Evolutionary conservation across 352 stramenopile genomes (phyloP), one percentile per base, ranked within the genome.

Genomic region (Bremia lactucae): DNA sequence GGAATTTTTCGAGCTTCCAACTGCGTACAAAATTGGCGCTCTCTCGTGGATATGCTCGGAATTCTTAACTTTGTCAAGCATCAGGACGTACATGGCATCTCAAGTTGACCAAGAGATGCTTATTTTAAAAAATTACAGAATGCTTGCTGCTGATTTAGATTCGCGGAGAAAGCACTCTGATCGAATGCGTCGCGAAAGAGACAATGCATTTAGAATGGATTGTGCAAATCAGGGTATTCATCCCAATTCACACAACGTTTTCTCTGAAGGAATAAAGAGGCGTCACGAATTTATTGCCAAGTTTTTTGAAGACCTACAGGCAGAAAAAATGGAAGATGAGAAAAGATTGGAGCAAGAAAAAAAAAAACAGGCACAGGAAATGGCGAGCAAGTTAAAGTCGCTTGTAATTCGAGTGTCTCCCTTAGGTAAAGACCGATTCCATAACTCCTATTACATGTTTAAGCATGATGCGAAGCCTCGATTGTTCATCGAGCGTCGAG

Each of bases 391-490:
- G 18, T 45, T 83, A 11, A 63, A 46, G 23, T 62, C 63, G 20
- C 41, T 87, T 33, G 67, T 81, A 39, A 78, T 91, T 39, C 73
- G 79, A 15, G 72, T 83, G 25, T 55, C 69, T 16, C 73, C 75
- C 6, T 39, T 91, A 19, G 79, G 79, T 42, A 76, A 52, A 47
- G 79, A 91, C 40, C 65, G 79, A 22, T 87, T 68, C 20, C 74
- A 86, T 55, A 86, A 86, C 41, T 67, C 67, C 6, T 91, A 91
- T 41, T 91, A 68, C 59, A 55, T 80, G 28, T 91, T 91, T 49
- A 72, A 70, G 38, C 65, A 81, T 23, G 76, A 87, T 56, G 67
- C 54, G 5, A 65, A 62, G n/a, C 46, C 59, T 10, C 59, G 72
- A 3, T 39, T 86, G 26, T 91, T 84, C 15, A 69, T 91, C 15